Conservation (phyloP, 352 stramenopile species). For the Globisporangium ultimum region DNA sequence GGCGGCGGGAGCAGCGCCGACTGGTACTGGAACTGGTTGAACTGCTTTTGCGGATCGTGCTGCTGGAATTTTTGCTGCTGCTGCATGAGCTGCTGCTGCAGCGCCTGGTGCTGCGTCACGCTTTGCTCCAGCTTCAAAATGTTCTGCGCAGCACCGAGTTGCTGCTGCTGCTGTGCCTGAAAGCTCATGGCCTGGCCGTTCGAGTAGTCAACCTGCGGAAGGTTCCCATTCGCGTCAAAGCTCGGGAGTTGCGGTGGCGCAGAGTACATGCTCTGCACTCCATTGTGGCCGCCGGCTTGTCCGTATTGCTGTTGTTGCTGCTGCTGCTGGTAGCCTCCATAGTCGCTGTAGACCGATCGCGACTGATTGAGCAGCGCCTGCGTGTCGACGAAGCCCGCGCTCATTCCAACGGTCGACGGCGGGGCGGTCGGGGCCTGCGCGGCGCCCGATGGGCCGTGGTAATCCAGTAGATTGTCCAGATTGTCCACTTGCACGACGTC, state of each 20-base stretch:
- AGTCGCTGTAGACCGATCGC: slow-evolving; percentile 52
- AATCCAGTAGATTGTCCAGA: slow-evolving; percentile 81
- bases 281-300: slow-evolving; percentile 25
- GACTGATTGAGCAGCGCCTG: slow-evolving; percentile 61
- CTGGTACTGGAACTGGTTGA: slow-evolving; percentile 57
- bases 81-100: slow-evolving; percentile 55
- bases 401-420: slow-evolving; percentile 7
- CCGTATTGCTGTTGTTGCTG: slow-evolving; percentile 22
- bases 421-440: slow-evolving; percentile 6
- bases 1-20: slow-evolving; percentile 26
- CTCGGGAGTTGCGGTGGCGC: slow-evolving; percentile 9
- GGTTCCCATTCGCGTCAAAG: slow-evolving; percentile 12
- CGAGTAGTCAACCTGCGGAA: slow-evolving; percentile 24
- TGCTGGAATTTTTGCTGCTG: slow-evolving; percentile 55
- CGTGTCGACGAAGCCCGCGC: slow-evolving; percentile 57
- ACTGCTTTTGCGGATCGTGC: slow-evolving; percentile 29
- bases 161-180: slow-evolving; percentile 14
- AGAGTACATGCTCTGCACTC: slow-evolving; percentile 27
- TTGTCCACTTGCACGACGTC: slow-evolving; percentile 85
- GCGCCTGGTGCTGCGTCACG: slow-evolving; percentile 30
- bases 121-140: slow-evolving; percentile 41
- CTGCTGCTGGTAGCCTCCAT: slow-evolving; percentile 22
- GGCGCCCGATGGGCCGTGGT: slow-evolving; percentile 29
- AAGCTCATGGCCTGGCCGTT: slow-evolving; percentile 26
- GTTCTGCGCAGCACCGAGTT: slow-evolving; percentile 14